Conservation (phyloP, 257 asterid species). For the Solanum paucissectum region DNA sequence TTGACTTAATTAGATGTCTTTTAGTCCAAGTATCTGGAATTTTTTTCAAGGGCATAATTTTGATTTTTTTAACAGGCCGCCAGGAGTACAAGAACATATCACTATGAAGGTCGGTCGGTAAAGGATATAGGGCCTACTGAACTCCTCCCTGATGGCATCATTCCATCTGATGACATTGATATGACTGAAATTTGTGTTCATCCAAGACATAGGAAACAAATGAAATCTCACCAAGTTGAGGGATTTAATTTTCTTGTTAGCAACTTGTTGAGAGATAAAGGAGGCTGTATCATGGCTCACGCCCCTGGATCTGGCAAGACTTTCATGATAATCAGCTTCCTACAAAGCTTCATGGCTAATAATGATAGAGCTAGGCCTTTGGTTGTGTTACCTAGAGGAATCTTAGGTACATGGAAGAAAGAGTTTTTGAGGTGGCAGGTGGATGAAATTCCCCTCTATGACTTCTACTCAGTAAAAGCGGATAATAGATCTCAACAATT, state of each 20-base stretch:
- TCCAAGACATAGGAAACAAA: constrained; percentile 84
- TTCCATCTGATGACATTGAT: constrained; percentile 33
- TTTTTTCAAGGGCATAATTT: not conserved
- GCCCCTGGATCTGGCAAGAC: constrained; percentile 99
- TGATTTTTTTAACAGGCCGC: constrained; percentile 34
- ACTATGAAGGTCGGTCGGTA: constrained; percentile 52
- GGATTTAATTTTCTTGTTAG: constrained; percentile 89
- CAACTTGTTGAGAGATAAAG: constrained; percentile 74
- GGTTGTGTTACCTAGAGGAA: constrained; percentile 90
- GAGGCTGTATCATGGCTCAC: constrained; percentile 97
- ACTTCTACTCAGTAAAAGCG: constrained; percentile 88
- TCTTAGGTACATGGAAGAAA: constrained; percentile 73
- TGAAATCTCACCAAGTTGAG: constrained; percentile 96
- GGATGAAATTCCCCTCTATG: constrained; percentile 65
- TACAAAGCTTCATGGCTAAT: constrained; percentile 94
- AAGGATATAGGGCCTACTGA: constrained; percentile 45
- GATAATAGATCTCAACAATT: constrained; percentile 75
- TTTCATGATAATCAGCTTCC: constrained; percentile 91
- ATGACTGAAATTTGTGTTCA: constrained; percentile 72
- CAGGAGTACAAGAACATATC: constrained; percentile 57
- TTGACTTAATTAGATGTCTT: not conserved
- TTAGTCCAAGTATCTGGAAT: not conserved
- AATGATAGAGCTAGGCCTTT: constrained; percentile 84
- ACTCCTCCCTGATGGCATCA: constrained; percentile 29
- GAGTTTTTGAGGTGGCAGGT: constrained; percentile 92